Conservation (phyloP, 306 rosid genomes). For the Dalbergia cultrata region DNA sequence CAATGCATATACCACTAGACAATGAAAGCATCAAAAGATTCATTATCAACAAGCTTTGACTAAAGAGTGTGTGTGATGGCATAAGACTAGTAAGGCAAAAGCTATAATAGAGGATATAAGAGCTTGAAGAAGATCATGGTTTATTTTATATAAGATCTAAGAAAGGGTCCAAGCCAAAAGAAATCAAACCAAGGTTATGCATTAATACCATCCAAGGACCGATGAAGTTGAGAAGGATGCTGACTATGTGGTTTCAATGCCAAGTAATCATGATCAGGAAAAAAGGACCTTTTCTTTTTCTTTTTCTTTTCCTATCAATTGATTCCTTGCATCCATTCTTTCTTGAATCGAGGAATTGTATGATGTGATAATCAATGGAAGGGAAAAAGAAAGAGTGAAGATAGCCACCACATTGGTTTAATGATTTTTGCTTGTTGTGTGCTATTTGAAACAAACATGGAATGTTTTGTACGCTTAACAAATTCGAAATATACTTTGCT, state of each 20-base stretch:
- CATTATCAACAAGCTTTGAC: slow-evolving; percentile 45
- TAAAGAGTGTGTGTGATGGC: slow-evolving; percentile 60
- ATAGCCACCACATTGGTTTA: not conserved
- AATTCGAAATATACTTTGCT: no score
- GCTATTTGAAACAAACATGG: not conserved
- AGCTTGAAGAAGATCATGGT: slow-evolving; percentile 93
- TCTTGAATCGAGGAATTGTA: not conserved
- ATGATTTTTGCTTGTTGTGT: not conserved
- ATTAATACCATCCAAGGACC: slow-evolving; percentile 89
- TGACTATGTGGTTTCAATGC: slow-evolving; percentile 80
- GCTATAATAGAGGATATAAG: slow-evolving; percentile 53
- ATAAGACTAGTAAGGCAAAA: slow-evolving; percentile 61
- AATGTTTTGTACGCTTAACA: not conserved
- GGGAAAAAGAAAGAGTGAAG: slow-evolving; percentile 17
- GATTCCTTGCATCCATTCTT: not conserved
- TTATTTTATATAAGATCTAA: slow-evolving; percentile 63
- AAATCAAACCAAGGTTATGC: slow-evolving; percentile 81
- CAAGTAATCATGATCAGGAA: not conserved
- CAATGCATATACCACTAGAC: slow-evolving; percentile 87
- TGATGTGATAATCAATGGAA: slow-evolving; percentile 5
- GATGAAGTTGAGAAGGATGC: slow-evolving; percentile 81
- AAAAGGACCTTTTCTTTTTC: not conserved
- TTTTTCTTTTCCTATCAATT: not conserved
- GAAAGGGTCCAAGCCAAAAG: slow-evolving; percentile 68
- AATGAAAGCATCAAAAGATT: slow-evolving; percentile 66